These are phyloP conservation scores for Russula earlei DNA, from an alignment of 768 basidiomycete genomes.

Conservation along the genomic window DNA sequence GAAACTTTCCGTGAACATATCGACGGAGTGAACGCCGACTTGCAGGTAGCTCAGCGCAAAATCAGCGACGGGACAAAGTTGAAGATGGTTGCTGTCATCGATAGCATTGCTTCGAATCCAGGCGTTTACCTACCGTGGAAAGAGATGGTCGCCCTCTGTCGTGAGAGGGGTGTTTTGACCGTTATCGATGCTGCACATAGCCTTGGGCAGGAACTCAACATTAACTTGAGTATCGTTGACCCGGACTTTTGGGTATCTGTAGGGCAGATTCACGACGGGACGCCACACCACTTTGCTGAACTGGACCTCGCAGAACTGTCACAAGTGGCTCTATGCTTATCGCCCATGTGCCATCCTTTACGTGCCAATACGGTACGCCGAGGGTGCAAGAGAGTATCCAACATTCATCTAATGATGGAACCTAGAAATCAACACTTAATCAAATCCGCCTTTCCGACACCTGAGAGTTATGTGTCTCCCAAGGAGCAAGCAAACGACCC, in stretches of 20 bases:
- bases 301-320: conserved; percentile 49
- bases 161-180: conserved; percentile 50
- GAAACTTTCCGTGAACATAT: conserved; percentile 35
- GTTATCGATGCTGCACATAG: conserved; percentile 77
- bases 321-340: conserved; percentile 78
- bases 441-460: conserved; percentile 49
- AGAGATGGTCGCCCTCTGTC: conserved; percentile 54
- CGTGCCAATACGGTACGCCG: conserved; percentile 50
- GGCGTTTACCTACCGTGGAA: conserved; percentile 63
- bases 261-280: conserved; percentile 19
- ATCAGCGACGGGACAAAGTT: conserved; percentile 22
- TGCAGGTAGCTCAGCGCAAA: conserved; percentile 14
- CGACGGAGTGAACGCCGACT: conserved; percentile 23
- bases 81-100: conserved; percentile 61
- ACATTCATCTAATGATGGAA: background rate
- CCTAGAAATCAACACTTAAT: conserved; percentile 56
- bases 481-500: conserved; percentile 28
- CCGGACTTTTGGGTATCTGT: conserved; percentile 81
- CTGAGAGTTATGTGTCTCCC: conserved; percentile 42
- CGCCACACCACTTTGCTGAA: background rate
- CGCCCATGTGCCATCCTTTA: conserved; percentile 64
- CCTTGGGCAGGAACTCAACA: conserved; percentile 58
- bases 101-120: conserved; percentile 54
- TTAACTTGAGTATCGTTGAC: conserved; percentile 43
- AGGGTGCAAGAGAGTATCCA: too few relatives aligned